Evolutionary conservation across 2,329 filamentous ascomycete genomes (phyloP).

Genomic region (Xenosphaeropsis pyriputrescens): DNA sequence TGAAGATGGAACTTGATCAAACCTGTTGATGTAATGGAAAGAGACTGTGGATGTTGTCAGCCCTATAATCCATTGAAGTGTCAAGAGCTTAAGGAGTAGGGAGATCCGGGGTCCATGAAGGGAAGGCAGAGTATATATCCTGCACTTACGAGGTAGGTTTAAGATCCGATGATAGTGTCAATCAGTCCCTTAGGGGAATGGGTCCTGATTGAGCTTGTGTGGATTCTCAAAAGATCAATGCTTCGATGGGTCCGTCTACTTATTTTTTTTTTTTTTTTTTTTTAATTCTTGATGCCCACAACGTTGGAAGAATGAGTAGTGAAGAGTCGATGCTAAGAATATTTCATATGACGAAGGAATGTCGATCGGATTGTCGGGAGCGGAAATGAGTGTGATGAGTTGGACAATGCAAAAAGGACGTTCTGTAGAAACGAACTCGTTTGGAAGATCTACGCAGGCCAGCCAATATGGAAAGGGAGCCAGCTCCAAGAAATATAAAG

Average conservation of each 20-base stretch:
- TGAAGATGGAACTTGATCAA: too few relatives aligned
- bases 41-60: constrained; percentile 11
- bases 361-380: constrained; percentile 9
- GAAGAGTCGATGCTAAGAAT: too few relatives aligned
- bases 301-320: too few relatives aligned
- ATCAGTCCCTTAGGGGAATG: constrained; percentile 13
- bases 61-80: constrained; percentile 10
- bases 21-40: too few relatives aligned
- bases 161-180: constrained; percentile 7
- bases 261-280: too few relatives aligned
- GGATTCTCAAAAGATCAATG: constrained; percentile 4
- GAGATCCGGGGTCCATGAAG: too few relatives aligned
- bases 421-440: constrained; percentile 25
- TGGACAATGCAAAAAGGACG: constrained; percentile 19
- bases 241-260: constrained; percentile 13
- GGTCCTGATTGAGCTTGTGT: constrained; percentile 17
- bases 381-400: constrained; percentile 25
- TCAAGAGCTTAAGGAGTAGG: constrained; percentile 15
- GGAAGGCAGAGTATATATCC: constrained; percentile 21
- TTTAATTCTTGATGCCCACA: too few relatives aligned
- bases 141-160: constrained; percentile 14
- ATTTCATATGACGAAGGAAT: constrained; percentile 3
- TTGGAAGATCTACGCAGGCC: constrained; percentile 19
- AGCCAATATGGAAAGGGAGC: constrained; percentile 32
- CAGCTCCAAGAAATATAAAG: constrained; percentile 38